Evolutionary conservation across 1,284 basidiomycete species (phyloP).

Genomic region (Leucoagaricus sp.): DNA sequence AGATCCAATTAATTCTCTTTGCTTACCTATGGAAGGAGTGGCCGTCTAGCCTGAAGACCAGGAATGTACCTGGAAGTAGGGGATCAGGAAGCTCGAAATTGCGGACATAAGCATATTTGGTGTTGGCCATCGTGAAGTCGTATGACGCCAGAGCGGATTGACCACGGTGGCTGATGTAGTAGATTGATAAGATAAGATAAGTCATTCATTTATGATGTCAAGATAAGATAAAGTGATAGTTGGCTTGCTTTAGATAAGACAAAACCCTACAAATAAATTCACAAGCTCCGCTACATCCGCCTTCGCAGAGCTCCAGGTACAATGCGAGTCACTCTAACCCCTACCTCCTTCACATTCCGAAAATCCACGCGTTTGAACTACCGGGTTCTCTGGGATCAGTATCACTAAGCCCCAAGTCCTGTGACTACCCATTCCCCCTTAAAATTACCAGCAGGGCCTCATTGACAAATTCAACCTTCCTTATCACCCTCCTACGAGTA

Average conservation of each 20-base stretch:
- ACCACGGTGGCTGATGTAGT: neutral
- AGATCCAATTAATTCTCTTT: neutral
- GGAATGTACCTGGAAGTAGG: conserved; percentile 82
- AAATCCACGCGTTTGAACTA: too few species aligned
- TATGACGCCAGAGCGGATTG: too few species aligned
- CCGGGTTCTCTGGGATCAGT: too few species aligned
- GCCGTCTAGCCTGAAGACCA: conserved; percentile 90
- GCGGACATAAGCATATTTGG: conserved; percentile 89
- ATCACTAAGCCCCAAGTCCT: neutral
- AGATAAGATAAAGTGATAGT: too few species aligned
- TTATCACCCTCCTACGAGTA: neutral
- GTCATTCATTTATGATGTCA: too few species aligned
- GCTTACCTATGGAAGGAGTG: conserved; percentile 91
- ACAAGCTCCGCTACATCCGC: too few species aligned
- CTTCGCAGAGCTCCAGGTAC: too few species aligned
- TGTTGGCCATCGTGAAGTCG: conserved; percentile 71
- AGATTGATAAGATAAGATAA: neutral
- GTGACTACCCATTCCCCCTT: too few species aligned
- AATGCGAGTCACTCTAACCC: too few species aligned
- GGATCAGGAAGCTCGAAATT: conserved; percentile 89
- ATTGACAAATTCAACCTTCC: neutral
- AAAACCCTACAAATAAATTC: too few species aligned
- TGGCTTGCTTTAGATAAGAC: too few species aligned
- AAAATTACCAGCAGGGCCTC: too few species aligned
- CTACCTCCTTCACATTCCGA: neutral